Evolutionary conservation across 1,139 yeast genomes (phyloP).

Genomic region (Candida sp.): DNA sequence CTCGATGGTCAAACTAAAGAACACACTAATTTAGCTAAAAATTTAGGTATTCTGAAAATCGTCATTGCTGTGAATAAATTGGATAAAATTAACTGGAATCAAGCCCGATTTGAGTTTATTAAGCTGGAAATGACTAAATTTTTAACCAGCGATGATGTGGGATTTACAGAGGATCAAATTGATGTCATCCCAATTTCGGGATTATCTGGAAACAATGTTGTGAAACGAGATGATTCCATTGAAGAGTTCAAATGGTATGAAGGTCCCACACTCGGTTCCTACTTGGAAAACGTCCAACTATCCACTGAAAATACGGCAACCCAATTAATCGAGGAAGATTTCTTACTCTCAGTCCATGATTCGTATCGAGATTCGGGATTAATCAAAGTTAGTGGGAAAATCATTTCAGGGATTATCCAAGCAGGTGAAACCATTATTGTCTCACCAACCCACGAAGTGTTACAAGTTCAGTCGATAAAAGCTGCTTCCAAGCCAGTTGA

Average conservation of each 20-base stretch:
- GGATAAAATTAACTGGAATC: constrained; percentile 73
- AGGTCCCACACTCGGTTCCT: constrained; percentile 63
- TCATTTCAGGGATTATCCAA: constrained; percentile 73
- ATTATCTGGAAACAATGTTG: constrained; percentile 77
- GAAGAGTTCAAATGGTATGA: constrained; percentile 53
- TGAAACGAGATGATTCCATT: constrained; percentile 31
- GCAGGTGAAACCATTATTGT: constrained; percentile 68
- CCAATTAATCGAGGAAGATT: constrained; percentile 30
- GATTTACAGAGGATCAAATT: constrained; percentile 50
- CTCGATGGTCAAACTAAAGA: constrained; percentile 94
- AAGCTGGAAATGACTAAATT: constrained; percentile 54
- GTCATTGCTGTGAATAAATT: constrained; percentile 86
- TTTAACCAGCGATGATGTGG: constrained; percentile 55
- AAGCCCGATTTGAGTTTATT: constrained; percentile 63
- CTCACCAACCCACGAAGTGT: constrained; percentile 46
- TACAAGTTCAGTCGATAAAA: constrained; percentile 31
- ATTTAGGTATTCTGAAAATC: constrained; percentile 73
- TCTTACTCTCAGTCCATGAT: constrained; percentile 52
- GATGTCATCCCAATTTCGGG: constrained; percentile 86
- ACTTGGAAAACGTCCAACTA: constrained; percentile 39
- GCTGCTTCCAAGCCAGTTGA: constrained; percentile 23
- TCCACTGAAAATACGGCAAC: constrained; percentile 14
- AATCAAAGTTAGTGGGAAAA: constrained; percentile 62
- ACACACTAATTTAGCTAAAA: constrained; percentile 80
- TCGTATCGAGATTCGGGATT: constrained; percentile 27